These are phyloP conservation scores for Cryphonectria nitschkei DNA, from an alignment of 2,329 filamentous ascomycete genomes.

Conservation along the genomic window DNA sequence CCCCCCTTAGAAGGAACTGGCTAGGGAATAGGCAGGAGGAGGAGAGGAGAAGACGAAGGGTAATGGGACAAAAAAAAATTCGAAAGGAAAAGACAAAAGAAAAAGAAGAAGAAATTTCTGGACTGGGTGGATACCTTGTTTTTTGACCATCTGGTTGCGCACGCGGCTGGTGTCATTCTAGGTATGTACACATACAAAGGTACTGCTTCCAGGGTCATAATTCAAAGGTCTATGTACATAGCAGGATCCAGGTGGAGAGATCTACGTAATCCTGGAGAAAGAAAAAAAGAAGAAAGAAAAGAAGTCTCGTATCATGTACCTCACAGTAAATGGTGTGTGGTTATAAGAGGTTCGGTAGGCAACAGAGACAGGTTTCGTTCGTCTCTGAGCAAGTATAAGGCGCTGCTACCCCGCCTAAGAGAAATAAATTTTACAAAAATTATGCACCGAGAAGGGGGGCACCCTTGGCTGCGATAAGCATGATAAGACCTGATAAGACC, in stretches of 20 bases:
- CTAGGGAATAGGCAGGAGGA: background rate
- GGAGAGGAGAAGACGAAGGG: background rate
- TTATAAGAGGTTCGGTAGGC: background rate
- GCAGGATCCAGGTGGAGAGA: too few relatives aligned
- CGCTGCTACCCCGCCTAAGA: conserved; percentile 22
- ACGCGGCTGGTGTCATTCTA: background rate
- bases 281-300: too few relatives aligned
- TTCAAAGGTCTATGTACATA: background rate
- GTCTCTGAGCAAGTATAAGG: background rate
- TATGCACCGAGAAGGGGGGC: background rate
- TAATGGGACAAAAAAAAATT: too few relatives aligned
- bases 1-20: background rate
- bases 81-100: background rate
- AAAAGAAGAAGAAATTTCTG: background rate
- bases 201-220: background rate
- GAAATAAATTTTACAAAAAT: background rate
- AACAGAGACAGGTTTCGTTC: background rate
- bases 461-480: background rate
- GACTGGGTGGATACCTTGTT: background rate
- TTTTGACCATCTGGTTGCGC: background rate
- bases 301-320: too few relatives aligned
- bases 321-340: too few relatives aligned
- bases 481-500: background rate
- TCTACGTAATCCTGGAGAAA: too few relatives aligned
- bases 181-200: background rate